phyloP scores from a whole-genome alignment of 306 rosid genomes.

The Corylus americana region DNA sequence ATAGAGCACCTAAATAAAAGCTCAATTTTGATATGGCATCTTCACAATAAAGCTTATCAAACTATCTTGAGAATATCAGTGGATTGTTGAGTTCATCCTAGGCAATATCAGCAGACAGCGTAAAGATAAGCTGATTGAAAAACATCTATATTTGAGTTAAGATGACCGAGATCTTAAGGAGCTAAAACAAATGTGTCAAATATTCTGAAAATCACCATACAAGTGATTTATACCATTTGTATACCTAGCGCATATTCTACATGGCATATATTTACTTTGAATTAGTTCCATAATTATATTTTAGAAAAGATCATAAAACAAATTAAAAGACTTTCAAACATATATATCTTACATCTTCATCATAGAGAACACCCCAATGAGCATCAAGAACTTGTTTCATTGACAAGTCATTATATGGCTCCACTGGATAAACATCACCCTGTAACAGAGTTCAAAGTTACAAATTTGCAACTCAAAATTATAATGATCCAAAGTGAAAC shows the following conservation, averaged over 20 bases:
- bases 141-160: neutral
- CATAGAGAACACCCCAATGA: conserved; percentile 63
- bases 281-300: neutral
- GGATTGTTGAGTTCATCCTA: neutral
- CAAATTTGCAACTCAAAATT: neutral
- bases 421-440: conserved; percentile 70
- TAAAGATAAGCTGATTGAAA: neutral
- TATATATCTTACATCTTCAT: conserved; percentile 50
- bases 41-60: neutral
- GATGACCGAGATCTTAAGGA: neutral
- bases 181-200: neutral
- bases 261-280: neutral
- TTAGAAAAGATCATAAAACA: neutral
- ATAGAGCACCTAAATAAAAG: neutral
- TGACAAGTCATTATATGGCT: conserved; percentile 40
- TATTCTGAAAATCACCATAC: neutral
- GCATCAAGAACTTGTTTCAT: conserved; percentile 54
- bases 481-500: neutral
- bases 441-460: conserved; percentile 20
- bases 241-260: neutral
- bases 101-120: conserved; percentile 1
- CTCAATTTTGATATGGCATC: neutral
- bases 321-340: conserved; percentile 7
- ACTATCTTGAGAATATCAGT: neutral
- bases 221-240: neutral